Evolutionary conservation across 306 rosid species (phyloP), one percentile per base, ranked within the genome.

Genomic region (Vicia sativa): DNA sequence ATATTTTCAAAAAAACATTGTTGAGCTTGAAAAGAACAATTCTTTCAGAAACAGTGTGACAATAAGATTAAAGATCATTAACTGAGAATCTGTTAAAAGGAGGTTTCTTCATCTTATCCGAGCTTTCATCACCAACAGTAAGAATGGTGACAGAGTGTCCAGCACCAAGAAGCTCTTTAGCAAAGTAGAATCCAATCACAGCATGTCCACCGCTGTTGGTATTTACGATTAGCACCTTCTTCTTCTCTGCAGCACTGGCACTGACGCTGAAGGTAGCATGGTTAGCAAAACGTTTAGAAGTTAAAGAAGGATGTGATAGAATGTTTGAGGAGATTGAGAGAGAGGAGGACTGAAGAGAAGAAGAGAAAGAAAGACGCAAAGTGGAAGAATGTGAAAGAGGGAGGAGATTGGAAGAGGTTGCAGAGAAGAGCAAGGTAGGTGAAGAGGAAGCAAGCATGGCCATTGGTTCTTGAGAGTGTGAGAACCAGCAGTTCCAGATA

Each of bases 131-230:
- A 67, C 96, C 96, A 65, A 92, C 93, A 16, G 97, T 93, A 62
- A 93, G 74, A 9, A 93, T 52, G 9, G 92, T 90, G 79, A 88
- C 97, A 0, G 85, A 62, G 41, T 90, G 97, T 72, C 91, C 90
- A 18, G 87, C 78, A 62, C 74, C 86, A 58, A 93, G 96, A 78
- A 93, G 95, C 82, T 88, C 82, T 78, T 90, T 90, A 0, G 95
- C 92, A 12, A 90, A 88, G 84, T 90, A 85, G 85, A 93, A 90
- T 49, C 97, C 96, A 67, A 93, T 90, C 0, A 90, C 82, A 0
- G 97, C 92, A n/a, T 93, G 92, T 1, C 97, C 97, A 4, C 96
- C 96, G 11, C 92, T 87, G 72, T 93, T 76, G 46, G 97, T 90
- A 37, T 93, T 90, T 7, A 90, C 84, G 16, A 90, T 90, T 26